Percentiles rank a stretch among this genome's conserved stretches.
phyloP scores from a whole-genome alignment of 2,329 filamentous ascomycete genomes.

The Cytospora leucostoma region DNA sequence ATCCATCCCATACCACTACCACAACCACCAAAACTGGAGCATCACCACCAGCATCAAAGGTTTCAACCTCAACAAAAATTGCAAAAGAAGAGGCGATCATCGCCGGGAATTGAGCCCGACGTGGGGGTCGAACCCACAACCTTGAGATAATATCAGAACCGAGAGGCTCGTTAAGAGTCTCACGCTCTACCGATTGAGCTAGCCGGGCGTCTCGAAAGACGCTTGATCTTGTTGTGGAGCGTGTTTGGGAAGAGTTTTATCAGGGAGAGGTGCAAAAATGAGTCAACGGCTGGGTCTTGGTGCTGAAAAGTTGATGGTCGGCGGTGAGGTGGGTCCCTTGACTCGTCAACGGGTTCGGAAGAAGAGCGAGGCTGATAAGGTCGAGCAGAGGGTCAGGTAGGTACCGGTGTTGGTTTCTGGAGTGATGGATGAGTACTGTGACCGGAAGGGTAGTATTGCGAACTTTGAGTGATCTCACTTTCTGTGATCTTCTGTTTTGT shows the following conservation, averaged over 20 bases:
- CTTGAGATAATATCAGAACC: conserved; percentile 22
- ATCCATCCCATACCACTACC: too few species aligned
- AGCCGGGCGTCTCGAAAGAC: conserved; percentile 47
- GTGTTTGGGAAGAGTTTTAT: background rate
- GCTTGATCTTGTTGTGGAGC: conserved; percentile 1
- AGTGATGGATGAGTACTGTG: too few species aligned
- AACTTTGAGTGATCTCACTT: too few species aligned
- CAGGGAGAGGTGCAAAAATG: background rate
- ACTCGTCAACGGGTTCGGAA: background rate
- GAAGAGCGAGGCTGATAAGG: background rate
- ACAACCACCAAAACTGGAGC: background rate
- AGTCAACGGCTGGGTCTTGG: background rate
- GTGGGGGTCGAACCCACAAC: conserved; percentile 25
- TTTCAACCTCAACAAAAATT: background rate
- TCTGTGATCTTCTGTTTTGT: too few species aligned
- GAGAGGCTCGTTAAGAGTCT: conserved; percentile 59
- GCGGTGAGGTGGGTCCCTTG: background rate
- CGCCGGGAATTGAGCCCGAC: conserved; percentile 22
- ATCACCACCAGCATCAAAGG: background rate
- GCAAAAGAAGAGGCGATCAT: background rate
- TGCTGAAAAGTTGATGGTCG: background rate
- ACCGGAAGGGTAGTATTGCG: too few species aligned
- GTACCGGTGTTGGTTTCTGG: too few species aligned
- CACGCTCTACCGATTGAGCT: conserved; percentile 74
- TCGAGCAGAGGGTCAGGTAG: too few species aligned